These are phyloP conservation scores for Amoebophrya sp. DNA, from an alignment of 169 alveolate genomes.

Conservation along the genomic window DNA sequence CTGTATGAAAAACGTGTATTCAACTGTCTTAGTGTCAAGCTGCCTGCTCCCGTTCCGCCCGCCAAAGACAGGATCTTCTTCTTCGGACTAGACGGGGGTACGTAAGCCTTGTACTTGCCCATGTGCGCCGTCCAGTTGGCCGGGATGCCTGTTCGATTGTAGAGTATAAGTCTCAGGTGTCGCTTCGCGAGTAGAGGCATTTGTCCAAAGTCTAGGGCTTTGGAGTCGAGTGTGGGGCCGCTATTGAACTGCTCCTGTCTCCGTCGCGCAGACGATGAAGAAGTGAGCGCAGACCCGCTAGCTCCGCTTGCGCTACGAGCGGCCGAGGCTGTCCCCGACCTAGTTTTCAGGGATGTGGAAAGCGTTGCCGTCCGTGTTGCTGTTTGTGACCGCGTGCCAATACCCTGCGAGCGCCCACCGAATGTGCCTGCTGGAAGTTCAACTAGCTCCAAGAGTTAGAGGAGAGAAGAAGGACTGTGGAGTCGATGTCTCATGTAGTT, in stretches of 20 bases:
- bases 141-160: background rate
- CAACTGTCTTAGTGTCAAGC: no score
- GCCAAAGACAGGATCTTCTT: no score
- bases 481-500: no score
- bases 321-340: no score
- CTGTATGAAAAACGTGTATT: no score
- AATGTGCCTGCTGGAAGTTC: no score
- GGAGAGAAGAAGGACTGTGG: no score
- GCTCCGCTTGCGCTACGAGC: background rate
- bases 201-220: background rate
- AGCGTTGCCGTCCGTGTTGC: no score
- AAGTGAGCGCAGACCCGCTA: background rate
- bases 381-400: background rate
- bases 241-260: background rate
- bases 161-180: background rate
- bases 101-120: background rate
- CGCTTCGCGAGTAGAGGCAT: background rate
- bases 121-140: background rate
- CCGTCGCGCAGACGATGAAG: background rate
- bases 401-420: no score
- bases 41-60: no score
- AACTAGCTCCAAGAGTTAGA: no score
- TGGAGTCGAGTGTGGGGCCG: background rate
- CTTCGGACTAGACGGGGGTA: background rate
- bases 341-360: no score